Percentiles rank a stretch among this genome's conserved stretches.
These are phyloP conservation scores for Oenanthe sinensis DNA, from an alignment of 129 eudicot genomes.

Conservation along the genomic window DNA sequence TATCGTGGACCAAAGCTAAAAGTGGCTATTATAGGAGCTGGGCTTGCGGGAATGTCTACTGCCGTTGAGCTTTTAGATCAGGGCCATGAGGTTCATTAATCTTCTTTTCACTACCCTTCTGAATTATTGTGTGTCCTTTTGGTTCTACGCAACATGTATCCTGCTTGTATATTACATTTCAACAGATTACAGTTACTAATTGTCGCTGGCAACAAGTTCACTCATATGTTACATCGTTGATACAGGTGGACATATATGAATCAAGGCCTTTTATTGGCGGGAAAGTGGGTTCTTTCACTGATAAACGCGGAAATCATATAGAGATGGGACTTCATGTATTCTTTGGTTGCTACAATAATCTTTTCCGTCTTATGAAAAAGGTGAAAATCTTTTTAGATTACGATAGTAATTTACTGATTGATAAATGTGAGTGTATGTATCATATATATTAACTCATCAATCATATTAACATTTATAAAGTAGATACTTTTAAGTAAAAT, in stretches of 20 bases:
- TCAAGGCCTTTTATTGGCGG: slow-evolving; percentile 94
- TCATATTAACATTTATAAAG: not conserved
- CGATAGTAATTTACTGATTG: not conserved
- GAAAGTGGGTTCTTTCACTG: slow-evolving; percentile 94
- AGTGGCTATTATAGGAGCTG: slow-evolving; percentile 98
- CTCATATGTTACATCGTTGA: slow-evolving; percentile 1
- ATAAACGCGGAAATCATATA: slow-evolving; percentile 85
- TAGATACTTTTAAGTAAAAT: not conserved
- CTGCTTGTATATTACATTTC: not conserved
- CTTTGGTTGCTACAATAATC: slow-evolving; percentile 98
- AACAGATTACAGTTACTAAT: not conserved
- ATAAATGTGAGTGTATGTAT: not conserved
- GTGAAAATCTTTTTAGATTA: slow-evolving; percentile 24
- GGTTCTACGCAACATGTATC: not conserved
- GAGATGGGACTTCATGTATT: slow-evolving; percentile 99
- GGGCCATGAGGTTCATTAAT: slow-evolving; percentile 73
- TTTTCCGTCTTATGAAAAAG: slow-evolving; percentile 91
- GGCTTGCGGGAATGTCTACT: slow-evolving; percentile 99
- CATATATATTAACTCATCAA: not conserved
- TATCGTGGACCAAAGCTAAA: slow-evolving; percentile 91
- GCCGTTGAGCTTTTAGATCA: slow-evolving; percentile 98
- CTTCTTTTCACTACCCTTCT: slow-evolving; percentile 7
- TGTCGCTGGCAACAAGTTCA: not conserved
- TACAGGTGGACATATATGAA: slow-evolving; percentile 94
- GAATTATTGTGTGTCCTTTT: not conserved